A percentile compares a stretch with the other conserved stretches of the same genome.
phyloP scores from a whole-genome alignment of 768 basidiomycete genomes.

The Boletus vinaceobasis region DNA sequence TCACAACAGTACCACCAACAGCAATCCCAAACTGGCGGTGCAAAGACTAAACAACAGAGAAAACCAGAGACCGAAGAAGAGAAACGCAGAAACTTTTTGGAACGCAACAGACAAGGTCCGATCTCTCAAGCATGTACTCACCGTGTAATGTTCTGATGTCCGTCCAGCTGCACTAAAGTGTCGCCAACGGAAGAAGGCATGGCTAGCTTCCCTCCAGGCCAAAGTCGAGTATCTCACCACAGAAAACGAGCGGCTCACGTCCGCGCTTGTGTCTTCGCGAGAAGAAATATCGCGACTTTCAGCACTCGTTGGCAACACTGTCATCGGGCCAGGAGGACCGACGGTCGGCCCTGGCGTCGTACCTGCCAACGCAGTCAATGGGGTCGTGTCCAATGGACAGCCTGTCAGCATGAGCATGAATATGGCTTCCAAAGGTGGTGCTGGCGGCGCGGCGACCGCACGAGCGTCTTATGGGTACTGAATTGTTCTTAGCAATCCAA shows the following conservation, averaged over 20 bases:
- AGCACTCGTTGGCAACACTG: constrained; percentile 64
- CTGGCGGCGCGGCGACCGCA: constrained; percentile 28
- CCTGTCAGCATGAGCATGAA: constrained; percentile 44
- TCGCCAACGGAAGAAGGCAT: constrained; percentile 98
- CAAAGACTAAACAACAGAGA: constrained; percentile 41
- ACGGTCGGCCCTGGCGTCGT: constrained; percentile 30
- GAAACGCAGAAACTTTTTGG: constrained; percentile 94
- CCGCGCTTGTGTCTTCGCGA: constrained; percentile 80
- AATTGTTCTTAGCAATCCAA: constrained; percentile 3
- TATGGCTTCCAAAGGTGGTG: constrained; percentile 36
- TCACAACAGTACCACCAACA: constrained; percentile 20
- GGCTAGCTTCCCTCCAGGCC: constrained; percentile 88
- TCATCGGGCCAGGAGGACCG: constrained; percentile 42
- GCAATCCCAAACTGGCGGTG: constrained; percentile 8
- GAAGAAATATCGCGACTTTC: constrained; percentile 89
- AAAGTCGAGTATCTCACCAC: constrained; percentile 90
- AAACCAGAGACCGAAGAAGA: constrained; percentile 98
- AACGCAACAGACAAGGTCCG: constrained; percentile 93
- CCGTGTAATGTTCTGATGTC: constrained; percentile 3
- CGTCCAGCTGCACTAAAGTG: constrained; percentile 91
- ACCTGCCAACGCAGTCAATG: constrained; percentile 26
- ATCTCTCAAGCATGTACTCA: not conserved
- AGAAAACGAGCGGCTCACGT: constrained; percentile 92
- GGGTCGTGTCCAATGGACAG: constrained; percentile 30
- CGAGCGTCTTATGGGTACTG: constrained; percentile 43